These are phyloP conservation scores for Boletus nobilissimus DNA, from an alignment of 1,284 basidiomycete species.

Conservation along the genomic window DNA sequence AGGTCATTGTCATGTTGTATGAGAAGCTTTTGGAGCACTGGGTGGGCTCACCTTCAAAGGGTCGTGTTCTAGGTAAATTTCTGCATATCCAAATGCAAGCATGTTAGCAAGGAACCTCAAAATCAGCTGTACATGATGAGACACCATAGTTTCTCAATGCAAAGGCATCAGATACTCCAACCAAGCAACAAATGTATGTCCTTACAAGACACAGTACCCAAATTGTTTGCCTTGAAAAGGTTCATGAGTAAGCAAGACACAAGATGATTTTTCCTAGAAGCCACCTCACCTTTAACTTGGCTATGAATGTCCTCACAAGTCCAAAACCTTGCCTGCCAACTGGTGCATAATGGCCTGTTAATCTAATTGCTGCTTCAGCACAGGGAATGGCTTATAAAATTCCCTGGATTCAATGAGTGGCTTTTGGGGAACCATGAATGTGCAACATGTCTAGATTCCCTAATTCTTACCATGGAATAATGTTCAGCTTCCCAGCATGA, in stretches of 20 bases:
- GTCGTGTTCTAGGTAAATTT: slow-evolving; percentile 57
- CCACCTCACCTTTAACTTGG: slow-evolving; percentile 64
- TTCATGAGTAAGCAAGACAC: not conserved
- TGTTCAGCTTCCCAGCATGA: slow-evolving; percentile 63
- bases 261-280: not conserved
- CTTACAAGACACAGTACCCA: slow-evolving; percentile 70
- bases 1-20: not conserved
- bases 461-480: slow-evolving; percentile 58
- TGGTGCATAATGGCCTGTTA: slow-evolving; percentile 59
- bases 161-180: not conserved
- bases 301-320: slow-evolving; percentile 72
- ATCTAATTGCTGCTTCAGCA: slow-evolving; percentile 58
- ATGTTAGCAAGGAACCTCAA: slow-evolving; percentile 55
- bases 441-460: fast-evolving
- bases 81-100: slow-evolving; percentile 57
- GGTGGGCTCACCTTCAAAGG: slow-evolving; percentile 56
- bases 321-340: slow-evolving; percentile 63
- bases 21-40: no score
- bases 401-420: slow-evolving; percentile 69
- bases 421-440: slow-evolving; percentile 45
- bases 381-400: slow-evolving; percentile 64
- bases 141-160: slow-evolving; percentile 62
- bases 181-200: not conserved
- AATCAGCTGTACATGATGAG: slow-evolving; percentile 62
- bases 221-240: slow-evolving; percentile 60